These are phyloP conservation scores for Colletotrichum chrysophilum DNA, from an alignment of 2,329 filamentous ascomycete species.

Conservation along the genomic window DNA sequence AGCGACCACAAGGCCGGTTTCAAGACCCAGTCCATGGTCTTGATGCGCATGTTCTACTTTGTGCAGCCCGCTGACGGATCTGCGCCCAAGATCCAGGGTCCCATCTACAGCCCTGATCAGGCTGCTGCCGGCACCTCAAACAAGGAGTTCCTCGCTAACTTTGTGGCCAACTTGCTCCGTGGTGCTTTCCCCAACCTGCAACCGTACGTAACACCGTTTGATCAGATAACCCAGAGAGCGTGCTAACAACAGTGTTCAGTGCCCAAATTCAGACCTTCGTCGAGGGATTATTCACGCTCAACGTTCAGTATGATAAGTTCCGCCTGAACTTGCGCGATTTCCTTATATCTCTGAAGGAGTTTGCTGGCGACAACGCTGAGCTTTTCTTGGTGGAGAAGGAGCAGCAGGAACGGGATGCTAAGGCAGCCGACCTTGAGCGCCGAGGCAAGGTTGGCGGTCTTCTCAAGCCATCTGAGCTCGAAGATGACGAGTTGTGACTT, in stretches of 20 bases:
- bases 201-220: conserved; percentile 63
- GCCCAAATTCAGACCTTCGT: conserved; percentile 90
- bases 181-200: conserved; percentile 95
- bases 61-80: conserved; percentile 74
- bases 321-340: conserved; percentile 96
- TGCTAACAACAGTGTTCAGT: conserved; percentile 53
- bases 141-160: conserved; percentile 87
- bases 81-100: conserved; percentile 86
- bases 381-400: conserved; percentile 95
- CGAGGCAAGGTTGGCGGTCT: conserved; percentile 94
- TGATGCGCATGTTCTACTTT: conserved; percentile 96
- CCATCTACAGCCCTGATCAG: conserved; percentile 86
- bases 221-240: background rate
- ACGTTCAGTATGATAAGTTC: conserved; percentile 91
- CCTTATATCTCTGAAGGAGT: conserved; percentile 96
- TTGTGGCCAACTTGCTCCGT: conserved; percentile 82
- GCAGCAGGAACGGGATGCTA: conserved; percentile 83
- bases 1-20: conserved; percentile 99
- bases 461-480: conserved; percentile 96
- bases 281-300: conserved; percentile 84
- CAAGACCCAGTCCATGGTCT: conserved; percentile 93
- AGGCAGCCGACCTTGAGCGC: conserved; percentile 87
- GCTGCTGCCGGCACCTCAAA: conserved; percentile 85
- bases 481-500: conserved; percentile 90
- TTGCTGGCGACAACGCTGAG: conserved; percentile 93